Percentiles rank a stretch among this genome's conserved stretches.
These are phyloP conservation scores for Musa schizocarpa DNA, from an alignment of 176 grass and related monocot genomes.

Conservation along the genomic window DNA sequence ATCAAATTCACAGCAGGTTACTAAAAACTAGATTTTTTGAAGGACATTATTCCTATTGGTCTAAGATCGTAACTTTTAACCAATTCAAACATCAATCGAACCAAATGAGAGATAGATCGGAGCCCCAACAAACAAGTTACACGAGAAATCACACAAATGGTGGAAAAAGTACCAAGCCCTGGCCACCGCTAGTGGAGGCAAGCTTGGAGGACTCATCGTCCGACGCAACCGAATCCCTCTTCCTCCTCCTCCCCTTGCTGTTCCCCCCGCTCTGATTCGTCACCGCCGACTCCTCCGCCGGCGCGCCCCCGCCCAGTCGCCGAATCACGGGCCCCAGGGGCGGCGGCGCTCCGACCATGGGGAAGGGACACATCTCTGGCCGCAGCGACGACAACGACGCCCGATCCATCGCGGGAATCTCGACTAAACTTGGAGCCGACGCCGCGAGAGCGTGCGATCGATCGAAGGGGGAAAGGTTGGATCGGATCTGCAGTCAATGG, in stretches of 20 bases:
- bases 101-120: not conserved
- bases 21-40: not conserved
- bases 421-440: not conserved
- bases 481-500: not conserved
- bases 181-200: slow-evolving; percentile 6
- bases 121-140: too few species aligned
- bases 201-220: slow-evolving; percentile 18
- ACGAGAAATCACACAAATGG: too few species aligned
- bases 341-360: slow-evolving; percentile 1
- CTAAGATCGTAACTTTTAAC: too few species aligned
- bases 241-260: slow-evolving; percentile 11
- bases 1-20: not conserved
- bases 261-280: not conserved
- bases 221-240: not conserved
- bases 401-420: slow-evolving; percentile 10
- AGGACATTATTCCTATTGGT: too few species aligned
- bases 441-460: not conserved
- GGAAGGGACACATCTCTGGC: slow-evolving; percentile 10
- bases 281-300: not conserved
- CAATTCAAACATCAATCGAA: not conserved
- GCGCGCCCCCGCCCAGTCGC: not conserved
- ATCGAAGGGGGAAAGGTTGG: not conserved
- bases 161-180: slow-evolving; percentile 6
- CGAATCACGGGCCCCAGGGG: not conserved
- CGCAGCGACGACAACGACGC: slow-evolving; percentile 13